Evolutionary conservation across 306 rosid genomes (phyloP), one percentile per base, ranked within the genome.

Genomic region (Cucurbita ficifolia): DNA sequence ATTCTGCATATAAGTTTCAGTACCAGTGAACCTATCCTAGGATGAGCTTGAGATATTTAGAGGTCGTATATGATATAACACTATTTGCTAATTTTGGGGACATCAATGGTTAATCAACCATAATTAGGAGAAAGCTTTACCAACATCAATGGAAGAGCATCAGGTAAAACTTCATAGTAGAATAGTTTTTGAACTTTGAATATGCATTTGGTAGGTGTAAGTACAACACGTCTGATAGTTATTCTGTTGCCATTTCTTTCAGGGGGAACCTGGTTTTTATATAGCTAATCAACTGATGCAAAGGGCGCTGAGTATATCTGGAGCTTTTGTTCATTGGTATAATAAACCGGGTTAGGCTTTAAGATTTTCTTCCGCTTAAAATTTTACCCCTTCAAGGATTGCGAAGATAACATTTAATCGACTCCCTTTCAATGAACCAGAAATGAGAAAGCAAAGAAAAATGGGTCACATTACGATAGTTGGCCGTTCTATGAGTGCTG

Each of bases 391-490:
- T 19, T 1, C 5, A 17, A 56, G 42, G 58, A 69, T 35, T 80
- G 69, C 54, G 22, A 46, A 56, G 82, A 61, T 45, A 54, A 49
- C 73, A 78, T 56, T 33, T 64, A 61, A 72, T 64, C 33, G 55
- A 35, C 60, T 56, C n/a, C 76, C 67, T 7, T 67, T 54, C 52
- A 48, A 72, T 74, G 50, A 72, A 77, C 56, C 84, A 94, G 99
- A 91, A 74, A 89, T 94, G 95, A 79, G 92, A 79, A 94, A 84
- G 83, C 99, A 89, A 76, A 80, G 95, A 46, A 91, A 94, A 86
- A 89, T 94, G 96, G 98, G 98, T 55, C 97, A 94, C 71, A 86
- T 91, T 72, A 94, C 99, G 60, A 86, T 91, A 75, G 92, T 87
- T 72, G 97, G 95, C 56, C 73, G 85, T 73, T 89, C 95, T 52